phyloP scores from a whole-genome alignment of 1,139 yeast genomes.

The Protomyces gravidus region DNA sequence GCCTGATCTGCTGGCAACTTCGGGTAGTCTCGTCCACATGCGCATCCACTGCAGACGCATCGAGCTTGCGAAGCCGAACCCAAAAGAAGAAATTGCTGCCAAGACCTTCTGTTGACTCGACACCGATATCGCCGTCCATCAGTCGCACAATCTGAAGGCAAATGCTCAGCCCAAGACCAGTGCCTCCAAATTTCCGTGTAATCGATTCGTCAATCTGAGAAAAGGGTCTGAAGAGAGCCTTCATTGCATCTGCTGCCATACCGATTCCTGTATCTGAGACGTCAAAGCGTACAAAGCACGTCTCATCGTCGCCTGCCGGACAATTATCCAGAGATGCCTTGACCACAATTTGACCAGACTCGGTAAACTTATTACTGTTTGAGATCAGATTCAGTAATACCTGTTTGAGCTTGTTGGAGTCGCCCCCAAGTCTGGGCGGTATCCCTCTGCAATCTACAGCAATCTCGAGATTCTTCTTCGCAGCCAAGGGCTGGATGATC shows the following conservation, averaged over 20 bases:
- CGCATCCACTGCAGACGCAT: not conserved
- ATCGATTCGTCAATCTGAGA: conserved; percentile 61
- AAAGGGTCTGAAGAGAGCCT: conserved; percentile 49
- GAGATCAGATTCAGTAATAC: conserved; percentile 83
- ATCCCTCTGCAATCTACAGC: conserved; percentile 9
- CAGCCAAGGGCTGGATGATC: conserved; percentile 17
- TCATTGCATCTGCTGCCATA: conserved; percentile 49
- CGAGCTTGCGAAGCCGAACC: not conserved
- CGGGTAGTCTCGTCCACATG: not conserved
- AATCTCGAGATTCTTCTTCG: conserved; percentile 5
- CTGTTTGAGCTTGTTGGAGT: conserved; percentile 71
- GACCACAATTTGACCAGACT: conserved; percentile 55
- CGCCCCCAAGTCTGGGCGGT: conserved; percentile 39
- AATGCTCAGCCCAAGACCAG: conserved; percentile 51
- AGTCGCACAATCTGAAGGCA: conserved; percentile 19
- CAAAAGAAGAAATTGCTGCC: conserved; percentile 16
- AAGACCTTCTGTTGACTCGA: conserved; percentile 8
- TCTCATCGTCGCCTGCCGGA: not conserved
- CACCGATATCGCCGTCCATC: conserved; percentile 25
- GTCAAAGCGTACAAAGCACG: conserved; percentile 51
- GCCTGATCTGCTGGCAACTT: not conserved
- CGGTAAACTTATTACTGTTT: conserved; percentile 79
- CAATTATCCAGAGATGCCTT: conserved; percentile 29
- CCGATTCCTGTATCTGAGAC: conserved; percentile 66
- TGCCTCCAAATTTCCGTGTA: conserved; percentile 55